A percentile compares a stretch with the other conserved stretches of the same genome.
Conservation (phyloP, 805 yeast genomes). For the Candida peoriensis region DNA sequence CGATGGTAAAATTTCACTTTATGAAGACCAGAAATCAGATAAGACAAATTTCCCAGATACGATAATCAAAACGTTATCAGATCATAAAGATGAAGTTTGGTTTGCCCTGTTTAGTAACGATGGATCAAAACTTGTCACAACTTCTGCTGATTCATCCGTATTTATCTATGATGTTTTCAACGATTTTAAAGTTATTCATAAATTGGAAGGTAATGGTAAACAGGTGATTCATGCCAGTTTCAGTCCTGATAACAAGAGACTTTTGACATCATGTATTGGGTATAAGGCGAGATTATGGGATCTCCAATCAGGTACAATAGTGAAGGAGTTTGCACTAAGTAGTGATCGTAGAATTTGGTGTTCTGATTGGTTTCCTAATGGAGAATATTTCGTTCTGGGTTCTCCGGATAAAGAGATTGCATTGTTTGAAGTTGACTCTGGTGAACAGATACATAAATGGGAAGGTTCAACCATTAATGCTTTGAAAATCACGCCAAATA, state of each 20-base stretch:
- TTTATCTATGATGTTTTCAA: slow-evolving; percentile 60
- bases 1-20: slow-evolving; percentile 23
- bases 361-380: slow-evolving; percentile 67
- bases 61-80: slow-evolving; percentile 38
- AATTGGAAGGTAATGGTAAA: slow-evolving; percentile 41
- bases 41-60: slow-evolving; percentile 41
- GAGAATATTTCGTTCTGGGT: slow-evolving; percentile 57
- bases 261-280: slow-evolving; percentile 73
- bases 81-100: slow-evolving; percentile 81
- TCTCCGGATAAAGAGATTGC: slow-evolving; percentile 68
- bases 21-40: slow-evolving; percentile 31
- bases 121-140: slow-evolving; percentile 73
- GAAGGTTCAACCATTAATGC: slow-evolving; percentile 56
- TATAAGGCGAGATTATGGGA: slow-evolving; percentile 68
- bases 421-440: slow-evolving; percentile 35
- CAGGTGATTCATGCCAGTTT: slow-evolving; percentile 66
- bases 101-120: slow-evolving; percentile 69
- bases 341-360: slow-evolving; percentile 40
- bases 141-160: slow-evolving; percentile 62
- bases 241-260: slow-evolving; percentile 63
- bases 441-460: slow-evolving; percentile 25
- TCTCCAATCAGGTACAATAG: slow-evolving; percentile 34
- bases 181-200: slow-evolving; percentile 33
- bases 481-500: slow-evolving; percentile 61
- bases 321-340: slow-evolving; percentile 15